Evolutionary conservation across 768 basidiomycete genomes (phyloP).

Genomic region (Obba rivulosa): DNA sequence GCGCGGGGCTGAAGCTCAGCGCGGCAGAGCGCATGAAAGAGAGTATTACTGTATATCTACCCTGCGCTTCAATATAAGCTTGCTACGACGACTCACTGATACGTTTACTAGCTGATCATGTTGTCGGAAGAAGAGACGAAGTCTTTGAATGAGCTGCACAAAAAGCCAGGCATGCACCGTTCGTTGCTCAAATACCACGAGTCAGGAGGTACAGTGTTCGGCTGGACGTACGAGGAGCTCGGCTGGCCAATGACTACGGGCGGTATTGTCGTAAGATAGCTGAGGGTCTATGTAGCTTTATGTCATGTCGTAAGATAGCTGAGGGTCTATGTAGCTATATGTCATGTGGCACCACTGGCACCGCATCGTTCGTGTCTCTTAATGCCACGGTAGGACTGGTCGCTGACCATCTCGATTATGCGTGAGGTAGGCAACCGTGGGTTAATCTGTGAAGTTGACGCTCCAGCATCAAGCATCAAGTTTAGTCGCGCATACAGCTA

Average conservation of each 20-base stretch:
- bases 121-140: constrained; percentile 54
- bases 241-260: constrained; percentile 25
- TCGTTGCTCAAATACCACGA: constrained; percentile 10
- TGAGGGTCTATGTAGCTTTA: no score
- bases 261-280: not conserved
- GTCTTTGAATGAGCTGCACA: constrained; percentile 53
- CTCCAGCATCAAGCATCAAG: no score
- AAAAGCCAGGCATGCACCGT: constrained; percentile 21
- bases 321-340: no score
- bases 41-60: constrained; percentile 40
- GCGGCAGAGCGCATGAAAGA: constrained; percentile 39
- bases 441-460: no score
- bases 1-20: constrained; percentile 50
- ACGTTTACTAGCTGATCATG: constrained; percentile 56
- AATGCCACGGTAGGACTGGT: no score
- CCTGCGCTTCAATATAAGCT: constrained; percentile 37
- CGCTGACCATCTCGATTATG: no score
- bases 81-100: constrained; percentile 53
- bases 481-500: no score
- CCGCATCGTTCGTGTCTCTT: no score
- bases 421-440: no score
- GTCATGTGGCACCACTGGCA: no score
- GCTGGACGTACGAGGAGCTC: constrained; percentile 32
- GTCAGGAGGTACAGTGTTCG: constrained; percentile 23
- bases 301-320: no score